phyloP scores from a whole-genome alignment of 768 basidiomycete species.

The Melanogaster broomeanus region DNA sequence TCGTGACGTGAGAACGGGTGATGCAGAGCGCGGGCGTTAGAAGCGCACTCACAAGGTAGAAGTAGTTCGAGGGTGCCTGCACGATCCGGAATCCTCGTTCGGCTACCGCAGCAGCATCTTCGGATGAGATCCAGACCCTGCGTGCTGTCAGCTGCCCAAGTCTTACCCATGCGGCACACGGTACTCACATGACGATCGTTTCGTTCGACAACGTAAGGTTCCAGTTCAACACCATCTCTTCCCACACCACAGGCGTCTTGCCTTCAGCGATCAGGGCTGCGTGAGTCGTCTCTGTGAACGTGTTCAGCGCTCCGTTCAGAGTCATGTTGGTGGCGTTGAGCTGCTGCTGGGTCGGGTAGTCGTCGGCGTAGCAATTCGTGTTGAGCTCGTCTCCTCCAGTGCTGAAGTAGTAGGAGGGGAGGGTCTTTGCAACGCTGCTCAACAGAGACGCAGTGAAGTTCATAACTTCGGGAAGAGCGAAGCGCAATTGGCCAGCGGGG shows the following conservation, averaged over 20 bases:
- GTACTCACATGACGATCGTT: conserved; percentile 41
- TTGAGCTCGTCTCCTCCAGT: conserved; percentile 88
- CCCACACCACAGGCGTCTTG: conserved; percentile 84
- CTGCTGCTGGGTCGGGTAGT: conserved; percentile 56
- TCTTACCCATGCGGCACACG: background rate
- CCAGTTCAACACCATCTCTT: conserved; percentile 54
- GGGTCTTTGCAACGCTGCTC: conserved; percentile 46
- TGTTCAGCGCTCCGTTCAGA: conserved; percentile 48
- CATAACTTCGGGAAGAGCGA: conserved; percentile 60
- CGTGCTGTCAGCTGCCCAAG: background rate
- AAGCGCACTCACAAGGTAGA: conserved; percentile 43
- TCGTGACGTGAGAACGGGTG: background rate
- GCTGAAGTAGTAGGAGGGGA: conserved; percentile 65
- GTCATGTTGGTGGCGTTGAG: conserved; percentile 53
- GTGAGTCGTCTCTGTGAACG: conserved; percentile 53
- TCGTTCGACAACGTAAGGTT: conserved; percentile 43
- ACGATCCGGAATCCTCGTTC: conserved; percentile 44
- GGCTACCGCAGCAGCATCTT: conserved; percentile 40
- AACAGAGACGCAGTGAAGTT: conserved; percentile 61
- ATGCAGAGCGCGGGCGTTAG: background rate
- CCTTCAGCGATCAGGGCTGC: conserved; percentile 50
- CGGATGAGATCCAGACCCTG: conserved; percentile 50
- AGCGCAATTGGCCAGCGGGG: conserved; percentile 80
- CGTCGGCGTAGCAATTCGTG: conserved; percentile 60
- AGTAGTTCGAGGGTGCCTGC: conserved; percentile 52